Conservation (phyloP, 257 asterid genomes). For the Striga asiatica region DNA sequence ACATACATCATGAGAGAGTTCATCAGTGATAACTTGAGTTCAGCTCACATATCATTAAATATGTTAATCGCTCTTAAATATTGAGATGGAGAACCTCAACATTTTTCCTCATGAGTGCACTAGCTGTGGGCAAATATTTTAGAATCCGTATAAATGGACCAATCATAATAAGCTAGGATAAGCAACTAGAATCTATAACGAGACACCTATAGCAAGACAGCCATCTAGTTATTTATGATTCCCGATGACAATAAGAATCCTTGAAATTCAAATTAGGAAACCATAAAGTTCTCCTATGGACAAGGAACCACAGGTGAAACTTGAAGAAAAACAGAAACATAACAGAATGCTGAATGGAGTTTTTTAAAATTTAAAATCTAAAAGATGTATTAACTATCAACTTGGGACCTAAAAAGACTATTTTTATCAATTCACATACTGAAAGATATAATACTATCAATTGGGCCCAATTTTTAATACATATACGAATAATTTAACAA, state of each 20-base stretch:
- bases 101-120: neutral
- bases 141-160: neutral
- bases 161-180: neutral
- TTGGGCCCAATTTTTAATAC: too few species aligned
- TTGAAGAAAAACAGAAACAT: neutral
- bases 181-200: neutral
- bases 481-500: too few species aligned
- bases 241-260: slow-evolving; percentile 9
- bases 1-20: neutral
- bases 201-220: neutral
- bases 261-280: neutral
- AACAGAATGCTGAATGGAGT: too few species aligned
- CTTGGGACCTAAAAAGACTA: too few species aligned
- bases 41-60: slow-evolving; percentile 1
- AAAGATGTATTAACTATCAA: too few species aligned
- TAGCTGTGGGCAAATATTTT: neutral
- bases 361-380: too few species aligned
- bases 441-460: too few species aligned
- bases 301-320: neutral
- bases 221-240: neutral
- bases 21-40: slow-evolving; percentile 8
- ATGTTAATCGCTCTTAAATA: slow-evolving; percentile 1
- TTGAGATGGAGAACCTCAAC: neutral
- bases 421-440: too few species aligned
- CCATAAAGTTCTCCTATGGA: neutral